A percentile compares a stretch with the other conserved stretches of the same genome.
Conservation (phyloP, 2,329 filamentous ascomycete genomes). For the Huntiella savannae region DNA sequence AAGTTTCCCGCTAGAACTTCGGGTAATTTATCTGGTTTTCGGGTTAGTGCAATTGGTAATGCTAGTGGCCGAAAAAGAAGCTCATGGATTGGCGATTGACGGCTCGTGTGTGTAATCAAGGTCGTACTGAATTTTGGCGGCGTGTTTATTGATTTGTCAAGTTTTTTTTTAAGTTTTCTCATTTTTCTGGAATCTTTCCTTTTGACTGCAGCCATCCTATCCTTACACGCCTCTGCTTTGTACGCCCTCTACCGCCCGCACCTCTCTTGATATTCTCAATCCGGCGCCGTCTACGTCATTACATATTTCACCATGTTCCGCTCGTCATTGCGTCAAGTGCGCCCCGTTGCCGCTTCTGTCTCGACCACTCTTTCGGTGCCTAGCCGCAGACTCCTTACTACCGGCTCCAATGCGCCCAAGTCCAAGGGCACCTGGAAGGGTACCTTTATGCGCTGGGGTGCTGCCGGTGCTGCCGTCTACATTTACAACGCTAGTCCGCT, state of each 20-base stretch:
- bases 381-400: conserved; percentile 26
- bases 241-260: too few relatives aligned
- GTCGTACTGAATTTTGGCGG: too few relatives aligned
- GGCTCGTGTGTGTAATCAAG: neutral
- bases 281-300: neutral
- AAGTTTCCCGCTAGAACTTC: too few relatives aligned
- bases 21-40: too few relatives aligned
- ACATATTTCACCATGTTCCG: conserved; percentile 9
- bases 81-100: neutral
- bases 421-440: conserved; percentile 62
- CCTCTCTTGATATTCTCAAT: neutral
- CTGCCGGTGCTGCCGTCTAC: conserved; percentile 63
- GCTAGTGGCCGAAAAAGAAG: too few relatives aligned
- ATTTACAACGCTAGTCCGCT: conserved; percentile 82
- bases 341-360: conserved; percentile 2
- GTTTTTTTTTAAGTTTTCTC: neutral
- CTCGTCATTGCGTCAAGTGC: conserved; percentile 11
- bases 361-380: neutral
- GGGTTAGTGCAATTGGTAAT: too few relatives aligned
- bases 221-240: too few relatives aligned
- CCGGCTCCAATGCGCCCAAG: conserved; percentile 42
- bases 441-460: conserved; percentile 49
- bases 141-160: conserved; percentile 2
- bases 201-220: neutral
- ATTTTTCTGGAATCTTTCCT: neutral